phyloP scores from a whole-genome alignment of 352 stramenopile genomes.

The Phytophthora agathidicida region DNA sequence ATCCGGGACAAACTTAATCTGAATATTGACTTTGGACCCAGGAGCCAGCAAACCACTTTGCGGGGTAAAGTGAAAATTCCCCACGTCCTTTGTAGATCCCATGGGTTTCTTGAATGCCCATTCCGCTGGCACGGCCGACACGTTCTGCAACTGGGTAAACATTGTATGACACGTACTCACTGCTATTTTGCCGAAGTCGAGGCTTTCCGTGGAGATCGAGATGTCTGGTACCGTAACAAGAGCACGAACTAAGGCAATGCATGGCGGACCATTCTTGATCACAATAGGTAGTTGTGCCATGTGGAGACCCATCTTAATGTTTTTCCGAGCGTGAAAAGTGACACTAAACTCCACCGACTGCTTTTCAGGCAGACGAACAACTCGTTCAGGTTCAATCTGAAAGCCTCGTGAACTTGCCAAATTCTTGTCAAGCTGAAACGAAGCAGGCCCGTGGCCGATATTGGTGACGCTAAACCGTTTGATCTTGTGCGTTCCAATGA shows the following conservation, averaged over 20 bases:
- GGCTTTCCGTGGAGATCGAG: slow-evolving; percentile 69
- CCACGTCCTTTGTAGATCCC: slow-evolving; percentile 77
- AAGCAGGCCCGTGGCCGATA: slow-evolving; percentile 82
- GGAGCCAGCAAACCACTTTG: slow-evolving; percentile 75
- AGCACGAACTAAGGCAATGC: slow-evolving; percentile 85
- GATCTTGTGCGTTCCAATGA: slow-evolving; percentile 91
- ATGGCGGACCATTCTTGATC: slow-evolving; percentile 91
- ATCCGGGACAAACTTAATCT: slow-evolving; percentile 91
- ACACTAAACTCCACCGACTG: slow-evolving; percentile 90
- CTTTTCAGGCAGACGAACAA: slow-evolving; percentile 92
- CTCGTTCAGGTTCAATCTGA: slow-evolving; percentile 92
- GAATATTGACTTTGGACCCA: slow-evolving; percentile 83
- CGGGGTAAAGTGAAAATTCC: slow-evolving; percentile 84
- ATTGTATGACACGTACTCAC: slow-evolving; percentile 90
- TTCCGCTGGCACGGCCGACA: slow-evolving; percentile 84
- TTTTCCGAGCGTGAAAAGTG: slow-evolving; percentile 91
- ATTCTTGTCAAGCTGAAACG: slow-evolving; percentile 94
- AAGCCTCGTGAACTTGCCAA: slow-evolving; percentile 87
- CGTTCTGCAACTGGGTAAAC: slow-evolving; percentile 93
- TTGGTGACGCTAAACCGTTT: slow-evolving; percentile 94
- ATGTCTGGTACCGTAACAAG: slow-evolving; percentile 93
- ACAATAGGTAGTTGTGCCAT: slow-evolving; percentile 85
- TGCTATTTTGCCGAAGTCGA: slow-evolving; percentile 92
- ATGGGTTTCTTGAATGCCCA: slow-evolving; percentile 93
- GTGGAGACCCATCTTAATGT: slow-evolving; percentile 77